Evolutionary conservation across 2,329 filamentous ascomycete genomes (phyloP), one percentile per base, ranked within the genome.

Genomic region (Colletotrichum kahawae): DNA sequence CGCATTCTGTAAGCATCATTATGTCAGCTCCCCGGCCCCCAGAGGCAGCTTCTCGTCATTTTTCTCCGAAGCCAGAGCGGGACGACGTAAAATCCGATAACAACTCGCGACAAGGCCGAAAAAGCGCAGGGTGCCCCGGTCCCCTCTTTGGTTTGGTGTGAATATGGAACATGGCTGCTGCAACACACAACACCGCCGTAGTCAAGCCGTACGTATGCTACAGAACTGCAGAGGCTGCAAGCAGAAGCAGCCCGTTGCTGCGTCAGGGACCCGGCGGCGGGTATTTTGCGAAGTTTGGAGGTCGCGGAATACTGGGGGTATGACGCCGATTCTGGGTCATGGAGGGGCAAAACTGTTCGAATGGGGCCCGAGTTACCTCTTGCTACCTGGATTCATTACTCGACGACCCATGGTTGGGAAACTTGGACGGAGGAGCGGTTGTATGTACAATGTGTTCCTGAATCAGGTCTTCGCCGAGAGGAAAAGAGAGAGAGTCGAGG

Each of bases 271-370:
- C 64, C 27, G 34, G 21, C 21, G 48, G 65, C 64, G 64, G 64
- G 64, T 57, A 67, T 57, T 27, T 24, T 57, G 54, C 24, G 57
- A 31, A 65, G 33, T 67, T 29, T 36, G 29, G 36, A 34, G 34
- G 67, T 69, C 38, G 27, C 57, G 67, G 59, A 70, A 70, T 70
- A 36, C 63, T 75, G 73, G 73, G 73, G 73, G 33, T 73, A 75
- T 75, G 73, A 75, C 73, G 73, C 60, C 24, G 69, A 60, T 67
- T 75, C 73, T 75, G 73, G 73, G 69, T 75, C 69, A 59, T 54
- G 73, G 73, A 75, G 73, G 73, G 73, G 73, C 69, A 54, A 70
- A 27, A 21, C 54, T 33, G 63, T 38, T 24, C 56, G 56, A 64
- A 21, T 48, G 14, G 24, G 31, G 57, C n/a, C 36, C 43, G 67